Evolutionary conservation across 83 land plant genomes (phyloP).

Genomic region (Picea abies): DNA sequence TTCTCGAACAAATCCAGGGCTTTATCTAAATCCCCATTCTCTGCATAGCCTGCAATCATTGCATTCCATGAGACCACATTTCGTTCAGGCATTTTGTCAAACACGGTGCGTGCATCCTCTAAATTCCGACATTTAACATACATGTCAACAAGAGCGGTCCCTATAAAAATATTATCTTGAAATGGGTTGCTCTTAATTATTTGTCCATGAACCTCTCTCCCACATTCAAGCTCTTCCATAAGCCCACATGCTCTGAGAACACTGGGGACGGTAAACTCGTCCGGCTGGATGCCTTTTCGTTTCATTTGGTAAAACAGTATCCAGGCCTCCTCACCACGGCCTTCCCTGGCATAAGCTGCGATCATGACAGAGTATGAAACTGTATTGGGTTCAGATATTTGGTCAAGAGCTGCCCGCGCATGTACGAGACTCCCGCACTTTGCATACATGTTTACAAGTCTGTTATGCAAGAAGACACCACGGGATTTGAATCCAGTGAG

Average conservation of each 20-base stretch:
- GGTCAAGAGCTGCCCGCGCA: neutral
- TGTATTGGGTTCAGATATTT: neutral
- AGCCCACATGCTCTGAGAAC: neutral
- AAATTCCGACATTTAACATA: constrained; percentile 13
- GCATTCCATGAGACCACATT: constrained; percentile 23
- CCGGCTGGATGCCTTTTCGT: neutral
- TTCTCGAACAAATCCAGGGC: neutral
- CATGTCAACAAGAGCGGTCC: constrained; percentile 11
- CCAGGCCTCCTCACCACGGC: neutral
- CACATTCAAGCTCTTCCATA: neutral
- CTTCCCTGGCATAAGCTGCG: constrained; percentile 27
- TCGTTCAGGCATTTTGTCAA: constrained; percentile 14
- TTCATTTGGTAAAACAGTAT: too few relatives aligned
- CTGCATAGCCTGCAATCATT: constrained; percentile 8
- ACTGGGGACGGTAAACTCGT: neutral
- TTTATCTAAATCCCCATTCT: neutral
- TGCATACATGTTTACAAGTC: neutral
- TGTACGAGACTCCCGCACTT: neutral
- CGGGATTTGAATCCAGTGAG: neutral
- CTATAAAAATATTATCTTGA: neutral
- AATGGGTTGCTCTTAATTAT: too few relatives aligned
- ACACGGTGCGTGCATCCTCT: constrained; percentile 13
- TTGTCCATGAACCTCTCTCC: neutral
- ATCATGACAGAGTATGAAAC: constrained; percentile 23
- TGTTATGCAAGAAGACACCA: neutral